Evolutionary conservation across 2,329 filamentous ascomycete species (phyloP).

Genomic region (Phialocephala sp.): DNA sequence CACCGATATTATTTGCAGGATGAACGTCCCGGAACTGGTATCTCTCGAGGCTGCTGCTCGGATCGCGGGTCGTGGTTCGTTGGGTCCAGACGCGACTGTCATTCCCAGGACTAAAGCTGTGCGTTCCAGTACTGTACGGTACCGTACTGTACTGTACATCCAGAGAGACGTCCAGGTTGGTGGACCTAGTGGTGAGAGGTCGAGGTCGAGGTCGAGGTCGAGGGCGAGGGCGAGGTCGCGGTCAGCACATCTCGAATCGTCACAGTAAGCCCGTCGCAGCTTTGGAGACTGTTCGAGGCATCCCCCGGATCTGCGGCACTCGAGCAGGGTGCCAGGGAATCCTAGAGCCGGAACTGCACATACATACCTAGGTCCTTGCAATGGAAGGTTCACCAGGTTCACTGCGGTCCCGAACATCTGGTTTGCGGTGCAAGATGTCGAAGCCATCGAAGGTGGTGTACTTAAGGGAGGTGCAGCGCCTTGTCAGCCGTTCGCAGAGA

Average conservation of each 20-base stretch:
- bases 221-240: no score
- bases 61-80: neutral
- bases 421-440: neutral
- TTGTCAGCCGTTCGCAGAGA: neutral
- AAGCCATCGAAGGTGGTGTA: neutral
- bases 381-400: neutral
- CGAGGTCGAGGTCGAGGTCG: no score
- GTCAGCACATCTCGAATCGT: neutral
- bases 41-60: neutral
- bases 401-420: neutral
- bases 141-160: no score
- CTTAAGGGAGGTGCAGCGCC: neutral
- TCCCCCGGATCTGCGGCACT: neutral
- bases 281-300: neutral
- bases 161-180: no score
- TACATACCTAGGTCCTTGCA: neutral
- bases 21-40: neutral
- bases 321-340: neutral
- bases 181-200: neutral
- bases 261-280: neutral
- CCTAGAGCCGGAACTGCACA: neutral
- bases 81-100: neutral
- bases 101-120: slow-evolving; percentile 2
- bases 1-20: neutral
- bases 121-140: neutral